phyloP scores from a whole-genome alignment of 164 flowering plant genomes.

The Vitis riparia region DNA sequence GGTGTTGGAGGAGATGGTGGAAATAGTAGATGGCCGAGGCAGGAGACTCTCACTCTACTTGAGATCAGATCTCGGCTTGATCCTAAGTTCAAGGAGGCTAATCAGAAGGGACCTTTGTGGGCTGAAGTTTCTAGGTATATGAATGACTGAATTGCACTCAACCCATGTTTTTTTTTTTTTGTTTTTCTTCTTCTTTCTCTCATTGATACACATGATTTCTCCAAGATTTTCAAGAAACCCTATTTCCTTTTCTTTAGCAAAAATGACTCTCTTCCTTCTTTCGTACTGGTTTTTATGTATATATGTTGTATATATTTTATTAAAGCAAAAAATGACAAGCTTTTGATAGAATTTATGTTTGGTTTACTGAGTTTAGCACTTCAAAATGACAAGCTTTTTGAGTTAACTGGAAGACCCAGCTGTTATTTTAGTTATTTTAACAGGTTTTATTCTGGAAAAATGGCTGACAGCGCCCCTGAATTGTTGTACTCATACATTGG shows the following conservation, averaged over 20 bases:
- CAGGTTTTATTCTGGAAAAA: not conserved
- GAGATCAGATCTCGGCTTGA: constrained; percentile 86
- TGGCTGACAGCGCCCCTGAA: not conserved
- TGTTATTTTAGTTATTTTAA: not conserved
- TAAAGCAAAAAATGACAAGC: not conserved
- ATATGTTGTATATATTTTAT: not conserved
- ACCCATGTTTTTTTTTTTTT: too few species aligned
- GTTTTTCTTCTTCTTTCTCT: too few species aligned
- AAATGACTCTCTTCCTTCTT: not conserved
- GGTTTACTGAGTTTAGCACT: constrained; percentile 1
- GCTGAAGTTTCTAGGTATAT: constrained; percentile 84
- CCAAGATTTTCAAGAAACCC: too few species aligned
- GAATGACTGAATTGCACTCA: too few species aligned
- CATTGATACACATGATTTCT: not conserved
- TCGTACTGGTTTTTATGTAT: not conserved
- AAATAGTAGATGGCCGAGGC: constrained; percentile 79
- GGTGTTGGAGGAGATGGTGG: constrained; percentile 32
- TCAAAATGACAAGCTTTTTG: constrained; percentile 6
- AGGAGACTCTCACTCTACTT: constrained; percentile 81
- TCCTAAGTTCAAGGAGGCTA: constrained; percentile 78
- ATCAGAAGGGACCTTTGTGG: constrained; percentile 89
- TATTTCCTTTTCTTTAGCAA: too few species aligned
- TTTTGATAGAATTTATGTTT: not conserved
- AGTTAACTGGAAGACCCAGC: constrained; percentile 7
- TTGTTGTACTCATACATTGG: not conserved